Conservation (phyloP, 257 asterid species). For the Nicotiana otophora region DNA sequence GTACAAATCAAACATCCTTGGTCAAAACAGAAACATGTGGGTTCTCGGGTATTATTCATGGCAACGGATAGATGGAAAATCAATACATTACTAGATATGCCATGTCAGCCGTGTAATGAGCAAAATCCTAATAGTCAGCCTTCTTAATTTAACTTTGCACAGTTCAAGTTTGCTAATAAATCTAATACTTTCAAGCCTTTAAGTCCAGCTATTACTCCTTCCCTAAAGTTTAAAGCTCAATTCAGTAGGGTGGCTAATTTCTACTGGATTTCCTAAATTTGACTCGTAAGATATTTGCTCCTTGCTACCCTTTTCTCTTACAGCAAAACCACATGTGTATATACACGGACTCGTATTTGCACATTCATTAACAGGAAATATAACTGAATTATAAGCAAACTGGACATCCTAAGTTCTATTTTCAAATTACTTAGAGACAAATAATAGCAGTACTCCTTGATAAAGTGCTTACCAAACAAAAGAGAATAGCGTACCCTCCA, state of each 20-base stretch:
- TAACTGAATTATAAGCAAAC: background rate
- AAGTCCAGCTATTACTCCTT: background rate
- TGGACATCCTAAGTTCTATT: background rate
- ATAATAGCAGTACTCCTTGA: background rate
- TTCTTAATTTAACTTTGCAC: background rate
- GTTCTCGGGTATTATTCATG: background rate
- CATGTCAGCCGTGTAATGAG: background rate
- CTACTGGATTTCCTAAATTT: background rate
- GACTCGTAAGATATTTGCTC: background rate
- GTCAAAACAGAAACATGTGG: background rate
- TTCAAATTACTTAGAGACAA: background rate
- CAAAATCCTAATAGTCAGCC: background rate
- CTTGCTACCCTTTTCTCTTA: background rate
- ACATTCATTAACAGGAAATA: background rate
- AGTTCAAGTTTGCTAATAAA: background rate
- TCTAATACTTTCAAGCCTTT: background rate
- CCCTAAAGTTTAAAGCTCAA: background rate
- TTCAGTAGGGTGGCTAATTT: background rate
- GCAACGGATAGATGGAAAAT: background rate
- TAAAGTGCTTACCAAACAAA: background rate
- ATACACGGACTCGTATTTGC: background rate
- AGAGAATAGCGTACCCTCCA: background rate
- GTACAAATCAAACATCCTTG: background rate
- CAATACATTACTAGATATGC: background rate
- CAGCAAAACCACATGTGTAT: background rate